Conservation (phyloP, 176 grass and related monocot genomes). For the Hsuehochloa calcarea region DNA sequence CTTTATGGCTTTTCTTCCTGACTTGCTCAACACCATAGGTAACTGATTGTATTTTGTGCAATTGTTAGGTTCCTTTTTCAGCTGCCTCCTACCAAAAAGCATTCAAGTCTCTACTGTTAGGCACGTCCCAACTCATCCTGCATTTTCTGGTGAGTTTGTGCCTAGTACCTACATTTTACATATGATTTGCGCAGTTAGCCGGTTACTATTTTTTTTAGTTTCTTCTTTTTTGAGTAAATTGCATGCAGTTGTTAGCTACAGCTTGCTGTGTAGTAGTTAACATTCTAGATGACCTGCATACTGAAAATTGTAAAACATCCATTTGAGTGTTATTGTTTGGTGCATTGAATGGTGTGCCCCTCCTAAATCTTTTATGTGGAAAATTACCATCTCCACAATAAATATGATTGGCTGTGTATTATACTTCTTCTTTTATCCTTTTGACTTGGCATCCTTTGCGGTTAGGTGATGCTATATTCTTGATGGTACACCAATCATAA, state of each 20-base stretch:
- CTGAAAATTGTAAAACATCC: not conserved
- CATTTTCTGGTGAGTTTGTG: constrained; percentile 59
- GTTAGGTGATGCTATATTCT: not conserved
- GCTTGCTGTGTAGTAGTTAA: not conserved
- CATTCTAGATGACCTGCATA: constrained; percentile 3
- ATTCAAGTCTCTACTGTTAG: constrained; percentile 71
- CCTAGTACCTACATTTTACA: not conserved
- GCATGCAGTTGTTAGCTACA: not conserved
- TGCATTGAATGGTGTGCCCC: not conserved
- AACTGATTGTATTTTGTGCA: constrained; percentile 23
- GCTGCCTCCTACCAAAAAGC: constrained; percentile 70
- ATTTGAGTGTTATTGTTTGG: not conserved
- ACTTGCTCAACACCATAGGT: not conserved
- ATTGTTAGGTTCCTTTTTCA: constrained; percentile 71
- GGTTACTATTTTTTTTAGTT: not conserved
- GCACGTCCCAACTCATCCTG: constrained; percentile 53
- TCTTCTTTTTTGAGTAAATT: not conserved
- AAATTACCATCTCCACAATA: not conserved
- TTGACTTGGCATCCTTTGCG: not conserved
- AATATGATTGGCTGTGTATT: not conserved
- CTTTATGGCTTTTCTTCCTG: constrained; percentile 1
- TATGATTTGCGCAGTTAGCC: not conserved
- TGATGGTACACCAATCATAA: not conserved
- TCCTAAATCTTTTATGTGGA: not conserved
- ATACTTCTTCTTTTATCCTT: not conserved